Evolutionary conservation across 441 rosid species (phyloP).

Genomic region (Jatropha podagrica): DNA sequence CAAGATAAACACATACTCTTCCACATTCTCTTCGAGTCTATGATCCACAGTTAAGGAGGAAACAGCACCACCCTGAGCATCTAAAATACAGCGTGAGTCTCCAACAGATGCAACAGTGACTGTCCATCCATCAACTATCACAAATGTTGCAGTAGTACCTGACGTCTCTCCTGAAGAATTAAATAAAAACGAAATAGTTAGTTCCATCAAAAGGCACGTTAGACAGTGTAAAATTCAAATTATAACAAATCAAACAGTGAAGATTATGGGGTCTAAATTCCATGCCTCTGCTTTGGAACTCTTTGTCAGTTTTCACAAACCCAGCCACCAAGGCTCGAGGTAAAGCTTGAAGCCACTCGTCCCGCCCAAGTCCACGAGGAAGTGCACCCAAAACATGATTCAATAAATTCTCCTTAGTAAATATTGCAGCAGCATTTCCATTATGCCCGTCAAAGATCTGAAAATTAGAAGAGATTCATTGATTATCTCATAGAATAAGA

Average conservation of each 20-base stretch:
- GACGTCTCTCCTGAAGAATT: slow-evolving; percentile 71
- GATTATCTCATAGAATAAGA: slow-evolving; percentile 4
- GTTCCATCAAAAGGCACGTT: slow-evolving; percentile 15
- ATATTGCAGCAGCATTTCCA: slow-evolving; percentile 88
- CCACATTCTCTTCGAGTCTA: slow-evolving; percentile 78
- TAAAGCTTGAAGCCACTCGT: slow-evolving; percentile 84
- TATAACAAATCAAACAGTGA: not conserved
- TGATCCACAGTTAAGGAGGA: slow-evolving; percentile 77
- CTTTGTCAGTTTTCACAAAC: slow-evolving; percentile 92
- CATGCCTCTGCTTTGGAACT: slow-evolving; percentile 83
- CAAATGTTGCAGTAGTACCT: slow-evolving; percentile 91
- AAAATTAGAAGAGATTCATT: slow-evolving; percentile 22
- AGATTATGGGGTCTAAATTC: slow-evolving; percentile 6
- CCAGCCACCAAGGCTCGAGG: slow-evolving; percentile 92
- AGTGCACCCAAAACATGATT: slow-evolving; percentile 69
- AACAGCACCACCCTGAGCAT: slow-evolving; percentile 65
- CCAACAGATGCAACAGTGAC: slow-evolving; percentile 94
- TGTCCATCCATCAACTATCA: slow-evolving; percentile 87
- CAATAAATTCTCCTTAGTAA: slow-evolving; percentile 67
- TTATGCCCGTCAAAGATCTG: slow-evolving; percentile 91
- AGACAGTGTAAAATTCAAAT: not conserved
- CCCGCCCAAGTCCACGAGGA: slow-evolving; percentile 67
- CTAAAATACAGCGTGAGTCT: slow-evolving; percentile 85
- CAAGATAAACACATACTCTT: slow-evolving; percentile 58
- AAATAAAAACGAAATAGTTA: slow-evolving; percentile 10